Evolutionary conservation across 306 rosid species (phyloP), one percentile per base, ranked within the genome.

Genomic region (Lathyrus aphaca): DNA sequence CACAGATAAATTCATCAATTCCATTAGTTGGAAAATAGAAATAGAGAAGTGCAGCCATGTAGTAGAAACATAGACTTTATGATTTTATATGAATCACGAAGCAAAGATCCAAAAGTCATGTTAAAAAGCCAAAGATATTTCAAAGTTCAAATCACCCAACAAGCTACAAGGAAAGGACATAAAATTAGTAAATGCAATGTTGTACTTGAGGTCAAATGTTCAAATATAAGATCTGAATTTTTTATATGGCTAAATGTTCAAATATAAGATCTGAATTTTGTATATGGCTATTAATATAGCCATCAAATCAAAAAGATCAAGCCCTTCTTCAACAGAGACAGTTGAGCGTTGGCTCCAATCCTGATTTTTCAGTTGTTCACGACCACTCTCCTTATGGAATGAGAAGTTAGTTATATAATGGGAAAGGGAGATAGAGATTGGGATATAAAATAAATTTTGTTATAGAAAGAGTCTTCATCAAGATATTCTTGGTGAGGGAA

Each of bases 261-360:
- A 48, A 18, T 23, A 18, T 6, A 40, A 55, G 12, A 69, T 44
- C 29, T 66, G 10, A 70, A 51, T 8, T 19, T 18, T 50, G 30
- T 48, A 45, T 32, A 43, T 53, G 32, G 44, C 23, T 32, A 58
- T 46, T 23, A 54, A 39, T 17, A 54, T 17, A 66, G 48, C 21
- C 17, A 44, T 74, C 68, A 55, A 66, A 57, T 13, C 67, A 74
- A 54, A 32, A 73, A 32, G 68, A 74, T 61, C 53, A 45, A 19
- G 54, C 54, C 16, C 13, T 63, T 58, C 37, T 59, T 57, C 16
- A 46, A 64, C 37, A 64, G 48, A 51, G 30, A 16, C 15, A 74
- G 43, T 56, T 32, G 37, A 6, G 8, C 1, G 8, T 5, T 32
- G 46, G 42, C 27, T 74, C 79, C 66, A 53, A 12, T 21, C 16